Evolutionary conservation across 495 filamentous ascomycete species (phyloP).

Genomic region (Patellaria atrata): DNA sequence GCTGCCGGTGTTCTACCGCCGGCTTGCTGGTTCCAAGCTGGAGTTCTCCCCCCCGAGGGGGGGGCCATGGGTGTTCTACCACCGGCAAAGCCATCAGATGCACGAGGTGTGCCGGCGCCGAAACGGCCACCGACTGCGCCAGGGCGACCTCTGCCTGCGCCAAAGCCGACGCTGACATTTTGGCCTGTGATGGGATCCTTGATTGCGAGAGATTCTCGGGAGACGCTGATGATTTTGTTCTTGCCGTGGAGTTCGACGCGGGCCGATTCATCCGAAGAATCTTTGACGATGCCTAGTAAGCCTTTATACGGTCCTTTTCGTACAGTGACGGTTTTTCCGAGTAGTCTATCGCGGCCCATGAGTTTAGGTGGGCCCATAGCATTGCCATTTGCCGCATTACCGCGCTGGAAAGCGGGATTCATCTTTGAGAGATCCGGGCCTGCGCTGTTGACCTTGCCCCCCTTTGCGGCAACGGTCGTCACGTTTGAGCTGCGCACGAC

Average conservation of each 20-base stretch:
- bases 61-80: conserved; percentile 41
- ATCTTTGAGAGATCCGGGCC: conserved; percentile 74
- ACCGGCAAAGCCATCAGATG: conserved; percentile 35
- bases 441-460: conserved; percentile 44
- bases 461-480: conserved; percentile 79
- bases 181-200: conserved; percentile 70
- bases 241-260: conserved; percentile 88
- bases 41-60: conserved; percentile 46
- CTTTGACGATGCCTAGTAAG: conserved; percentile 85
- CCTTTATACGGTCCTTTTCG: conserved; percentile 79
- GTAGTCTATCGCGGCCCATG: conserved; percentile 68
- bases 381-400: conserved; percentile 32
- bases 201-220: conserved; percentile 60
- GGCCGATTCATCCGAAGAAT: conserved; percentile 69
- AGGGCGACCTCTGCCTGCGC: conserved; percentile 39
- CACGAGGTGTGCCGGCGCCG: conserved; percentile 26
- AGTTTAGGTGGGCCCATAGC: conserved; percentile 66
- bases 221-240: conserved; percentile 69
- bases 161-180: conserved; percentile 52
- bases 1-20: too few relatives aligned
- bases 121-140: conserved; percentile 33
- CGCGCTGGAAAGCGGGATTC: conserved; percentile 74
- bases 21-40: too few relatives aligned
- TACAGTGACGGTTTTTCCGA: conserved; percentile 83
- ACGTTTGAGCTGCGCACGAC: conserved; percentile 78